These are phyloP conservation scores for Mrakia frigida DNA, from an alignment of 768 basidiomycete species.

Conservation along the genomic window DNA sequence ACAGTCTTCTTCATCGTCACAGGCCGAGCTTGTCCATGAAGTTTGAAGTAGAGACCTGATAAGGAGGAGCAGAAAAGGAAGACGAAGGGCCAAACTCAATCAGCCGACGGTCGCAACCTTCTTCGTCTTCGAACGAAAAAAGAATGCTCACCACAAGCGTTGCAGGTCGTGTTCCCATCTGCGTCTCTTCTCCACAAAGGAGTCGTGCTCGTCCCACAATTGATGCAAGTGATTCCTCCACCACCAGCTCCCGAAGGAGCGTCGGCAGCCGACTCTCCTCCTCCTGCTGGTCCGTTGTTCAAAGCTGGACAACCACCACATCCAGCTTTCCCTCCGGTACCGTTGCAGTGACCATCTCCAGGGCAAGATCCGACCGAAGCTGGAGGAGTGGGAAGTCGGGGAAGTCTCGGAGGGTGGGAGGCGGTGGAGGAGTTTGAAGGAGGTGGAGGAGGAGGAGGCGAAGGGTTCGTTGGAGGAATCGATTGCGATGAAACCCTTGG, in stretches of 20 bases:
- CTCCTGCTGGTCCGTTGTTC: conserved; percentile 62
- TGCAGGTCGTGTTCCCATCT: conserved; percentile 49
- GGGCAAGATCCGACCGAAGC: conserved; percentile 68
- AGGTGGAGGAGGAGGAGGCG: not conserved
- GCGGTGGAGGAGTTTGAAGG: not conserved
- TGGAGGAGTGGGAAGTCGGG: conserved; percentile 23
- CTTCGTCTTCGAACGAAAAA: conserved; percentile 2
- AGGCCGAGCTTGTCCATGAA: conserved; percentile 93
- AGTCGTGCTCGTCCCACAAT: conserved; percentile 47
- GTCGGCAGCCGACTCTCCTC: conserved; percentile 23
- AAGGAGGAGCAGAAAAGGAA: conserved; percentile 33
- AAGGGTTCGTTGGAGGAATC: not conserved
- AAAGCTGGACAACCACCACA: conserved; percentile 95
- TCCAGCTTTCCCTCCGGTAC: conserved; percentile 85
- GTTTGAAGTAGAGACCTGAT: conserved; percentile 87
- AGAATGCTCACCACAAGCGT: conserved; percentile 48
- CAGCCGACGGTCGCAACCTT: conserved; percentile 6
- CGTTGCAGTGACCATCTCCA: conserved; percentile 95
- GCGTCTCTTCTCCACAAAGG: conserved; percentile 50
- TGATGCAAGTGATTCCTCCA: conserved; percentile 45
- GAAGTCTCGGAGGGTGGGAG: not conserved
- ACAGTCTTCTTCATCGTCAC: conserved; percentile 99
- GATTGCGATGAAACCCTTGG: not conserved
- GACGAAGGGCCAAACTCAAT: not conserved
- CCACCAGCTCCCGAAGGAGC: conserved; percentile 33